Conservation (phyloP, 2,329 filamentous ascomycete genomes). For the Intubia oerlemansii region DNA sequence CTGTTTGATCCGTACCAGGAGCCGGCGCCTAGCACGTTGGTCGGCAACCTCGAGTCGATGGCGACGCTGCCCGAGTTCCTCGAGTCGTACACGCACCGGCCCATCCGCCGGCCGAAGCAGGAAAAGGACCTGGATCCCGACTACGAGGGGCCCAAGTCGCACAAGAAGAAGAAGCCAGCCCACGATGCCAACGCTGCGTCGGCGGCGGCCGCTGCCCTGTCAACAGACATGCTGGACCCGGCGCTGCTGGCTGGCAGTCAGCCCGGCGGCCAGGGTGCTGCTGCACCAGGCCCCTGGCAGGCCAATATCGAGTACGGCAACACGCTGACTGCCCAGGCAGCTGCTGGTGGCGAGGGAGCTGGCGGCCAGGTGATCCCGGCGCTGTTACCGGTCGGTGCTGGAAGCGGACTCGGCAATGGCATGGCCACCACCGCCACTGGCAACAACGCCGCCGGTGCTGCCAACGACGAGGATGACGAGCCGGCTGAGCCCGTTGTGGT, state of each 20-base stretch:
- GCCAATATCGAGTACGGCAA: no score
- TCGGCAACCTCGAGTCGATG: constrained; percentile 17
- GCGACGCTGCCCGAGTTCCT: constrained; percentile 30
- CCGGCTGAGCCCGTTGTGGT: constrained; percentile 2
- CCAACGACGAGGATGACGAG: neutral
- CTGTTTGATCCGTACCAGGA: constrained; percentile 36
- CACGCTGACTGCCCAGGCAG: no score
- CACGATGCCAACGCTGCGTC: constrained; percentile 8
- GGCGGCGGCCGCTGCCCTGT: constrained; percentile 11
- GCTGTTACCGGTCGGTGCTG: no score
- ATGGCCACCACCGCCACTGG: no score
- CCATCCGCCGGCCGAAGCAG: constrained; percentile 28
- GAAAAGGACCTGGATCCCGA: constrained; percentile 34
- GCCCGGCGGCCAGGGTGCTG: no score
- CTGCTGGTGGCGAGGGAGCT: no score
- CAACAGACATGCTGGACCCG: constrained; percentile 26
- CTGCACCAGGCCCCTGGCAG: no score
- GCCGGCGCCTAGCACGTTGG: constrained; percentile 23
- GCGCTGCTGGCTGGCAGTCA: constrained; percentile 25
- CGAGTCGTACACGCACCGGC: constrained; percentile 30
- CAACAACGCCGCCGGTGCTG: constrained; percentile 4
- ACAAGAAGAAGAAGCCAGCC: constrained; percentile 20
- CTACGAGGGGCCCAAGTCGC: constrained; percentile 21
- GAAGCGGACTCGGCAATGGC: constrained; percentile 5
- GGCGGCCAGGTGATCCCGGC: no score